Conservation (phyloP, 805 yeast genomes). For the Candida montana region DNA sequence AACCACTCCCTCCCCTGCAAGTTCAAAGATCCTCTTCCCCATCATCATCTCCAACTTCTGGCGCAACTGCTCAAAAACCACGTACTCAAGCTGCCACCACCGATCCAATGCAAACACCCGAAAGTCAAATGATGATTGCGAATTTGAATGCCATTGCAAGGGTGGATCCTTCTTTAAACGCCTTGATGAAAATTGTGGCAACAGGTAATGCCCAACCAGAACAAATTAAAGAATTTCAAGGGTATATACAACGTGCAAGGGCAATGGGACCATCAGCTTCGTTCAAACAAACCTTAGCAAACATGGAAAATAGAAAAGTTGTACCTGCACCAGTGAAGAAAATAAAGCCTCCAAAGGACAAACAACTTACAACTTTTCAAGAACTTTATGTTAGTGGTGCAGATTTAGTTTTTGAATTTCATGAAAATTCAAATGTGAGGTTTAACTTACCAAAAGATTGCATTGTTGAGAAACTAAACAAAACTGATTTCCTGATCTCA, state of each 20-base stretch:
- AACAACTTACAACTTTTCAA: slow-evolving; percentile 69
- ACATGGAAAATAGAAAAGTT: slow-evolving; percentile 20
- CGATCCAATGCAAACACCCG: slow-evolving; percentile 47
- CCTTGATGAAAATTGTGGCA: slow-evolving; percentile 82
- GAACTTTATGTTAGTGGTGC: slow-evolving; percentile 65
- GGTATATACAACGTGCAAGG: slow-evolving; percentile 71
- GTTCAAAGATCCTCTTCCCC: slow-evolving; percentile 8
- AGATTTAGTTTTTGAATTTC: slow-evolving; percentile 77
- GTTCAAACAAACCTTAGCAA: slow-evolving; percentile 28
- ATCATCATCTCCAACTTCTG: background rate
- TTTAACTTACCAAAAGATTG: slow-evolving; percentile 73
- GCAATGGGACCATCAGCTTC: slow-evolving; percentile 56
- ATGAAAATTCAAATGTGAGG: slow-evolving; percentile 71
- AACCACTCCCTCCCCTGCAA: slow-evolving; percentile 15
- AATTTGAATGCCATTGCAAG: slow-evolving; percentile 81
- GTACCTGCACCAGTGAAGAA: slow-evolving; percentile 10
- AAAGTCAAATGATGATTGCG: slow-evolving; percentile 76
- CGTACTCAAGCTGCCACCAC: background rate
- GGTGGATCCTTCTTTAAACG: slow-evolving; percentile 58
- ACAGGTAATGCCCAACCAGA: slow-evolving; percentile 68
- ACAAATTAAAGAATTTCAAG: slow-evolving; percentile 75
- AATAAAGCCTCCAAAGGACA: slow-evolving; percentile 35
- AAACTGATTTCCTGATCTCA: slow-evolving; percentile 32
- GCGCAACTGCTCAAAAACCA: background rate
- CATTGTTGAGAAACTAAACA: slow-evolving; percentile 52